Percentiles rank a stretch among this genome's conserved stretches.
Evolutionary conservation across 345 rosid species (phyloP).

Genomic region (Boechera divaricarpa): DNA sequence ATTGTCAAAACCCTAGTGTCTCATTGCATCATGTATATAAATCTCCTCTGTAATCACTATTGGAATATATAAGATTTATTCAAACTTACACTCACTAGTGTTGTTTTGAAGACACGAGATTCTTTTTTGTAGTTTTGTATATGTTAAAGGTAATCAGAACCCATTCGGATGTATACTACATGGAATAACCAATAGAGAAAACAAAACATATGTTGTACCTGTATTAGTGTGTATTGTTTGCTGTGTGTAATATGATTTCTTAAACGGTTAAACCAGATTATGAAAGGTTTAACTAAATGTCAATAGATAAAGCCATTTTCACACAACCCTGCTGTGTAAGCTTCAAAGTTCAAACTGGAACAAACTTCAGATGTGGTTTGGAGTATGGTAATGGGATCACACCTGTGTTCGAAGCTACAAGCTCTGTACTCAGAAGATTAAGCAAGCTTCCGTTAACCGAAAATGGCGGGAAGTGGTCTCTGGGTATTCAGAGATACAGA

Average conservation of each 20-base stretch:
- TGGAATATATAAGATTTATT: too few species aligned
- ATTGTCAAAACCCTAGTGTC: too few species aligned
- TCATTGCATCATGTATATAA: too few species aligned
- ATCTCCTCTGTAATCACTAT: too few species aligned
- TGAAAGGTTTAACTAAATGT: background rate
- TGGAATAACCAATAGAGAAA: conserved; percentile 26
- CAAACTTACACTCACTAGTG: conserved; percentile 45
- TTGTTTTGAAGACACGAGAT: conserved; percentile 31
- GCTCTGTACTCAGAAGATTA: conserved; percentile 49
- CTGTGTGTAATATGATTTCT: conserved; percentile 9
- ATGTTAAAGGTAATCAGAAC: conserved; percentile 1
- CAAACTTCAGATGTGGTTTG: background rate
- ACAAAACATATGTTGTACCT: conserved; percentile 1
- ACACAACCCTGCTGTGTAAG: conserved; percentile 15
- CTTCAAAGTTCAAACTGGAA: background rate
- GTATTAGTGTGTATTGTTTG: conserved; percentile 11
- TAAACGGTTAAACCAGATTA: background rate
- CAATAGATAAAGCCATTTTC: background rate
- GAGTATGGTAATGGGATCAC: conserved; percentile 24
- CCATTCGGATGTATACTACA: conserved; percentile 6
- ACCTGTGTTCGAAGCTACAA: conserved; percentile 46
- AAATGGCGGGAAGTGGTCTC: conserved; percentile 62
- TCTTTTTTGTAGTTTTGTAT: conserved; percentile 32
- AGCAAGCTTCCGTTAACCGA: conserved; percentile 51
- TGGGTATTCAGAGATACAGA: conserved; percentile 51